Percentiles rank a stretch among this genome's conserved stretches.
phyloP scores from a whole-genome alignment of 768 basidiomycete genomes.

The Leucocoprinus leucothites region DNA sequence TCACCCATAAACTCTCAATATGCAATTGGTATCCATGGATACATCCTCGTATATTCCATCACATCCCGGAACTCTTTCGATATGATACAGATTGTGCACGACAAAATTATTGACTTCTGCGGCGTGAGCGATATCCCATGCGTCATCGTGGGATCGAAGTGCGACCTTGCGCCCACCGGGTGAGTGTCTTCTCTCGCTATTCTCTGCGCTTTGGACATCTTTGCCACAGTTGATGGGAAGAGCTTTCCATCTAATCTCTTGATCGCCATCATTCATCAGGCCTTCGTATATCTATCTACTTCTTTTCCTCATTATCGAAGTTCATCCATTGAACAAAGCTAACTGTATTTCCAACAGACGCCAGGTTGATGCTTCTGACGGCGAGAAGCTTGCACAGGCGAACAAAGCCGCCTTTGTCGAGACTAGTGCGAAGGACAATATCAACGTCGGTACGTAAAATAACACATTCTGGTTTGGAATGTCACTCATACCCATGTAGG shows the following conservation, averaged over 20 bases:
- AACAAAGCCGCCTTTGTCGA: slow-evolving; percentile 82
- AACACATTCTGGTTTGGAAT: background rate
- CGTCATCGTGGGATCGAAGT: slow-evolving; percentile 92
- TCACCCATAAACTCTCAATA: slow-evolving; percentile 91
- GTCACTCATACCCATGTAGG: slow-evolving; percentile 33
- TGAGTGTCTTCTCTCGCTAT: slow-evolving; percentile 33
- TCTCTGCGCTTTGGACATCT: background rate
- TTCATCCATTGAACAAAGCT: background rate
- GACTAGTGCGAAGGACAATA: slow-evolving; percentile 82
- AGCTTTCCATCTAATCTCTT: slow-evolving; percentile 2
- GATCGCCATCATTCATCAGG: slow-evolving; percentile 19
- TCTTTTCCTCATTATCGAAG: slow-evolving; percentile 17
- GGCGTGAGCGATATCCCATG: slow-evolving; percentile 86
- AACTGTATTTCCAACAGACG: slow-evolving; percentile 35
- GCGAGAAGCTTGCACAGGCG: slow-evolving; percentile 66
- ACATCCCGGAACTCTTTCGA: slow-evolving; percentile 87
- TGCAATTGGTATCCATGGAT: slow-evolving; percentile 96
- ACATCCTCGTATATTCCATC: slow-evolving; percentile 94
- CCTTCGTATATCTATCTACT: slow-evolving; percentile 24
- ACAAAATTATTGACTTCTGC: slow-evolving; percentile 93
- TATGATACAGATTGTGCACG: slow-evolving; percentile 91
- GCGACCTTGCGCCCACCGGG: slow-evolving; percentile 69
- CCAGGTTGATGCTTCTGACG: slow-evolving; percentile 75
- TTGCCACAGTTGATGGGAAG: background rate
- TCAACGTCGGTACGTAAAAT: slow-evolving; percentile 79